Base-by-base conservation (phyloP, 129 eudicot genomes). In the Centella asiatica region DNA sequence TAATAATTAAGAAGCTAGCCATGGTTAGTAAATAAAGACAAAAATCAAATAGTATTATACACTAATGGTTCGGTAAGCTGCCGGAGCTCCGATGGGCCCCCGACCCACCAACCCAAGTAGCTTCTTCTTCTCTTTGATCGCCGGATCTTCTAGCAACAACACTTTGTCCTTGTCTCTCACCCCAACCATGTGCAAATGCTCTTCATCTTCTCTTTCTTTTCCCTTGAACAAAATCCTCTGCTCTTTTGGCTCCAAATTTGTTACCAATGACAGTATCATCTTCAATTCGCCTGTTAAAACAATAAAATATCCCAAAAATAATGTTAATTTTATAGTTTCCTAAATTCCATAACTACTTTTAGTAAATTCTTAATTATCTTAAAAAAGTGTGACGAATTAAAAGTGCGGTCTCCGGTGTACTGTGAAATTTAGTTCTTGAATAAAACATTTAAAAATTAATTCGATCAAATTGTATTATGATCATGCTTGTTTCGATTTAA, bases 111-210 rank as follows among this genome's bases (percentile, higher is more conserved):
- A 72, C 24, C 71, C 74, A 4, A 65, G 78, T 25, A 77, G 87
- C 13, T 12, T 25, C 66, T 88, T 88, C 67, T 70, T 70, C 65
- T 79, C 96, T 71, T 77, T 85, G 57, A 82, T 74, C 55, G 94
- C 89, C 34, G 96, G 96, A 64, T 88, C 96, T 79, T 85, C 81
- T 31, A 88, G 64, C 75, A 88, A 62, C 44, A 89, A 69, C 32
- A 89, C 80, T 47, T 89, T 89, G 80, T 82, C 97, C 63, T 85
- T 82, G 77, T 89, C 95, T 69, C 77, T 67, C 45, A 89, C 95
- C 13, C 97, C 97, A 25, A 82, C 88, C 95, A 89, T 89, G 85
- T 89, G 97, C 63, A 89, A 66, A 55, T 89, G 70, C 45, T 89
- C 97, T 15, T 56, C 53, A 14, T 89, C 90, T 71, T 85, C 97